Evolutionary conservation across 2,329 filamentous ascomycete species (phyloP), one percentile per base, ranked within the genome.

Genomic region (Capronia epimyces): DNA sequence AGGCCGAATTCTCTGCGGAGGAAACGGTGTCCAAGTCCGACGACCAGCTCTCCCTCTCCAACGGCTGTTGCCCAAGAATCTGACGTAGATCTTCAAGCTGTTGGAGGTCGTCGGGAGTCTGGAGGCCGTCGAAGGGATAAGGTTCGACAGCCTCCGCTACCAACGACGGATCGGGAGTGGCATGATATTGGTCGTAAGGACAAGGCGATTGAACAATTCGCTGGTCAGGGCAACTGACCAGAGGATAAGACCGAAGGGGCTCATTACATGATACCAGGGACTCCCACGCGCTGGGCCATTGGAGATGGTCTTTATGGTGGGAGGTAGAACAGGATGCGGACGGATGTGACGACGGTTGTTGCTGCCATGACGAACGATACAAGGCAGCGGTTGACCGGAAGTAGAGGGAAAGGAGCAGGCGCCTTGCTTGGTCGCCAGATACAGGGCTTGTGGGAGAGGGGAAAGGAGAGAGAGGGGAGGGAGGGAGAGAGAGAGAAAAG

Each of bases 351-450:
- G 21, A 31, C 10, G 44, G 50, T n/a, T 21, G 46, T 44, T 21
- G 21, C 42, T 36, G 34, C 48, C 57, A 59, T 61, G 34, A 43
- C 53, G 48, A 25, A 55, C 52, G 46, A 48, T 57, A 49, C 58
- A 61, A 61, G 45, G 43, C 52, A 46, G 47, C 21, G 36, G 32
- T 36, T 27, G 39, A 47, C 43, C 36, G 27, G 36, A 41, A 45
- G 24, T 20, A 21, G n/a, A 25, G 41, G 42, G 41, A 49, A 32
- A 29, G 43, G 21, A 31, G 18, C 16, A 15, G 39, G 18, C 36
- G 54, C 51, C 54, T 56, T 54, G 50, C 50, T 29, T 44, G 5
- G 22, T 34, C 48, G 56, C 56, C 53, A 54, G 46, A 49, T 53
- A 42, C 50, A 50, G 53, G 57, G 49, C 52, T 37, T 39, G 32